Evolutionary conservation across 352 stramenopile genomes (phyloP), one percentile per base, ranked within the genome.

Genomic region (Pythium guiyangense): DNA sequence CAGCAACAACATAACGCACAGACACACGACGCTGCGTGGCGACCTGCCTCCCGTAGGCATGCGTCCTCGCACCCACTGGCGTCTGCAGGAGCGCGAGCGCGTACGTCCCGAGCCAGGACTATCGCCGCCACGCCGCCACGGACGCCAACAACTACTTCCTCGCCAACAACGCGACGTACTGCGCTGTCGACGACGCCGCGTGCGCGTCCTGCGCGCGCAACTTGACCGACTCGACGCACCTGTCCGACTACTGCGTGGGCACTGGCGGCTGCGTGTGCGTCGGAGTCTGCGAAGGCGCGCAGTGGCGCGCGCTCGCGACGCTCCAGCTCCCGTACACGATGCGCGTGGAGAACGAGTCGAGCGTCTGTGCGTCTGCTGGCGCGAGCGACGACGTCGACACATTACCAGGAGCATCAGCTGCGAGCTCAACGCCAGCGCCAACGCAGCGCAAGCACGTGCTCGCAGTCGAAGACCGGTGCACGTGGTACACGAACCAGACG

Each of bases 381-480:
- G 3, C 14, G 34, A 34, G 29, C 29, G 29, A 8, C 8, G 29
- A 34, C 4, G 29, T 8, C 29, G 29, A 34, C 8, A 8, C 29
- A 34, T 34, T 8, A 3, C 2, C 29, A 34, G 29, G 4, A 34
- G 29, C 29, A 11, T 34, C 49, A 15, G 48, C 27, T 0, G 20
- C 52, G 20, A 15, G 25, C 6, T 12, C 52, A 18, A 25, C 54
- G 31, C 29, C 53, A 35, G 22, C 48, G 12, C n/a, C 45, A 56
- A 49, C 51, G 55, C 25, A 14, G 3, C 60, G 18, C 39, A 84
- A 71, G 31, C 54, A 50, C 27, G 31, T 60, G 12, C 50, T 64
- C 42, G 64, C 60, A n/a, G 11, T 59, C 9, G 62, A 74, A 31
- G 69, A 79, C 52, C 57, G 53, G 46, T 79, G 70, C 60, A 69